Conservation (phyloP, 345 rosid genomes). For the Citrus hindsii region DNA sequence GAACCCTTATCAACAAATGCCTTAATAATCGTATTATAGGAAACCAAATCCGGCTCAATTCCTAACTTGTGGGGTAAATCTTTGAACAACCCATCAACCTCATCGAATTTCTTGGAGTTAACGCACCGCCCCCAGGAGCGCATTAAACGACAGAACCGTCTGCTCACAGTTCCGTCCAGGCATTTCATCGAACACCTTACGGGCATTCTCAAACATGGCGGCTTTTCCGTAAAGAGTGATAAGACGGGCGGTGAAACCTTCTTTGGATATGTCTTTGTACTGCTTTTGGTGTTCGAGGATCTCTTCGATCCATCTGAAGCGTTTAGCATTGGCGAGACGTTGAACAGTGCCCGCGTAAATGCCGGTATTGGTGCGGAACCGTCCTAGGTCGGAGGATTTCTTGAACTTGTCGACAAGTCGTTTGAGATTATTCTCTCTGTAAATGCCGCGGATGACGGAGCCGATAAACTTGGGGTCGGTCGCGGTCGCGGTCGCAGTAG, state of each 20-base stretch:
- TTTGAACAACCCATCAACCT: conserved; percentile 34
- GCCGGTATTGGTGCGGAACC: conserved; percentile 50
- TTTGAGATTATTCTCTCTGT: conserved; percentile 55
- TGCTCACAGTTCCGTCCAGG: conserved; percentile 45
- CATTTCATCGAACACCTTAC: conserved; percentile 81
- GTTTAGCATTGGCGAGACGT: conserved; percentile 54
- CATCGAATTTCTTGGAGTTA: conserved; percentile 46
- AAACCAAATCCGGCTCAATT: conserved; percentile 44
- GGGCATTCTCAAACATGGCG: conserved; percentile 64
- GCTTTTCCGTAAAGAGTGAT: conserved; percentile 46
- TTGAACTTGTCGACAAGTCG: conserved; percentile 65
- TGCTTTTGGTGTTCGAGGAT: conserved; percentile 68
- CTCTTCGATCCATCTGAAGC: conserved; percentile 48
- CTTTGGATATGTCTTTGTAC: conserved; percentile 50
- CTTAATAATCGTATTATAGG: conserved; percentile 55
- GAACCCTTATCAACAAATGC: conserved; percentile 53
- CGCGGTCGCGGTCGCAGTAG: conserved; percentile 4
- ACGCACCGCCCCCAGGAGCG: conserved; percentile 55
- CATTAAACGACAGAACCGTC: conserved; percentile 62
- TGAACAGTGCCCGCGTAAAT: conserved; percentile 49
- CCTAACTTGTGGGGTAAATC: conserved; percentile 46
- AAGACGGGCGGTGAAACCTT: conserved; percentile 52
- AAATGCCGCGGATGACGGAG: conserved; percentile 26
- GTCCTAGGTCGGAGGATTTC: conserved; percentile 32
- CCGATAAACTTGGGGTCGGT: background rate